These are phyloP conservation scores for Mediolabrus comicus DNA, from an alignment of 108 stramenopile genomes.

Conservation along the genomic window DNA sequence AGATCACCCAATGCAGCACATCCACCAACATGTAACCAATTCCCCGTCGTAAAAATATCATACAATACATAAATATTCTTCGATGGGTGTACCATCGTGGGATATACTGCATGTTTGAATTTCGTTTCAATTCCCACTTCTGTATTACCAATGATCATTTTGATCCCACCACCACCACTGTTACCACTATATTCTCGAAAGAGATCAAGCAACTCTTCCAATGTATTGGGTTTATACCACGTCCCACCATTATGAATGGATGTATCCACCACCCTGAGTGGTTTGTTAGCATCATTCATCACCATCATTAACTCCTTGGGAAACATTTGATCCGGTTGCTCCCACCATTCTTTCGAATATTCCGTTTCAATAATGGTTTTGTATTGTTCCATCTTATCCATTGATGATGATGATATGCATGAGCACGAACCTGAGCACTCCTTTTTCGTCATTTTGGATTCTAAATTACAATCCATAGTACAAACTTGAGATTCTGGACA, in stretches of 20 bases:
- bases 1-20: constrained; percentile 70
- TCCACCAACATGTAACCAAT: constrained; percentile 57
- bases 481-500: constrained; percentile 77
- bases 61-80: constrained; percentile 56
- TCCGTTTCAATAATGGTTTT: constrained; percentile 27
- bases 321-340: constrained; percentile 72
- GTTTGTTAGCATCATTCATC: constrained; percentile 35
- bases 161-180: constrained; percentile 52
- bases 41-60: constrained; percentile 36
- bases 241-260: constrained; percentile 74
- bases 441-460: constrained; percentile 37
- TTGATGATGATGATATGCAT: constrained; percentile 46
- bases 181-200: constrained; percentile 64
- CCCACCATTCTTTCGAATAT: constrained; percentile 53
- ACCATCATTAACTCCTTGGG: constrained; percentile 53
- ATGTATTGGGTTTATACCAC: constrained; percentile 86
- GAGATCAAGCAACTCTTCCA: constrained; percentile 71
- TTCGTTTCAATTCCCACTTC: constrained; percentile 91
- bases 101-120: constrained; percentile 80
- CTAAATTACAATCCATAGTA: constrained; percentile 69
- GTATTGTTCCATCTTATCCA: constrained; percentile 54
- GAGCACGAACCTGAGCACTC: constrained; percentile 9
- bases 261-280: constrained; percentile 70
- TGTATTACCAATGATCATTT: constrained; percentile 93
- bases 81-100: constrained; percentile 66